Percentiles rank a stretch among this genome's conserved stretches.
Conservation (phyloP, 495 filamentous ascomycete species). For the Penicillium dipodomyicola region DNA sequence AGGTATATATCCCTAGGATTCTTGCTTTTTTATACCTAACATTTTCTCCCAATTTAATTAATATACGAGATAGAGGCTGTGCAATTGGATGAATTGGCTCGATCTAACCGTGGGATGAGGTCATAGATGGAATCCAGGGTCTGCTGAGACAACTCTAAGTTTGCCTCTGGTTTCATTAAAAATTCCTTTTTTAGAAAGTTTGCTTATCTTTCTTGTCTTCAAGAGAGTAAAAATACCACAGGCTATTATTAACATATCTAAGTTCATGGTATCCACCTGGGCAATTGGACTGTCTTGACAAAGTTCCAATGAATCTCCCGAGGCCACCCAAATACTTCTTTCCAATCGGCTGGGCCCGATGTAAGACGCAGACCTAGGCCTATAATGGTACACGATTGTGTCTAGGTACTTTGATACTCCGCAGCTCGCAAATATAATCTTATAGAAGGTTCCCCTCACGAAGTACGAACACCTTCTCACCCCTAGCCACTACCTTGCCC, state of each 20-base stretch:
- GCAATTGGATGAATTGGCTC: neutral
- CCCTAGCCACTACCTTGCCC: neutral
- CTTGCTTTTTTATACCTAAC: neutral
- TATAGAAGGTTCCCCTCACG: neutral
- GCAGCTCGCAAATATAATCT: neutral
- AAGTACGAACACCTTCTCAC: neutral
- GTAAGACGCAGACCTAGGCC: neutral
- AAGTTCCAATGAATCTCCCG: neutral
- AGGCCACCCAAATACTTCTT: neutral
- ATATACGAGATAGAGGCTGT: neutral
- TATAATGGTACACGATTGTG: neutral
- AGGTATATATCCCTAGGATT: neutral
- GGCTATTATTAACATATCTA: neutral
- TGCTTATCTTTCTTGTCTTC: neutral
- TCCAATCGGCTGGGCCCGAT: neutral
- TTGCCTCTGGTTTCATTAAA: neutral
- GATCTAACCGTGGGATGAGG: neutral
- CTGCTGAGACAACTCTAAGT: neutral
- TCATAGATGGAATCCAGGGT: neutral
- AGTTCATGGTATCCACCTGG: neutral
- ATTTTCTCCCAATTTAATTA: neutral
- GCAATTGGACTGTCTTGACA: neutral
- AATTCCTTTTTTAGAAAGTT: neutral
- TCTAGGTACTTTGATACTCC: neutral
- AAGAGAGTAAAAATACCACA: neutral